Evolutionary conservation across 805 yeast species (phyloP).

Genomic region (Saccharomycopsis oosterbeekiorum): DNA sequence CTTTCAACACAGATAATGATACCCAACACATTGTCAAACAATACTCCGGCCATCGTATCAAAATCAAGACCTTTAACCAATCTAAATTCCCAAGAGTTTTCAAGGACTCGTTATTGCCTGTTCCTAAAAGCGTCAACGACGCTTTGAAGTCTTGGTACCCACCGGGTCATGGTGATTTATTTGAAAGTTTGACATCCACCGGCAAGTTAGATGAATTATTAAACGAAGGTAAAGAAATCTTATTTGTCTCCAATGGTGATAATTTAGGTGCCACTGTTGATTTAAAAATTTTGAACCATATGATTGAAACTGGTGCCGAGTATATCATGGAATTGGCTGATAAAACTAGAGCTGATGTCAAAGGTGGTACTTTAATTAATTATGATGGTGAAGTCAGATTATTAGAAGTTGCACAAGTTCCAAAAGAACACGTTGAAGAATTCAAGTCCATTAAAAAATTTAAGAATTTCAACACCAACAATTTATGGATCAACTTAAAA

Average conservation of each 20-base stretch:
- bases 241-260: constrained; percentile 96
- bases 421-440: constrained; percentile 96
- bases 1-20: constrained; percentile 94
- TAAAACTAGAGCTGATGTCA: constrained; percentile 98
- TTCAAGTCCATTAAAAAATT: constrained; percentile 96
- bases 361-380: constrained; percentile 97
- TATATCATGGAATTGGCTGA: constrained; percentile 98
- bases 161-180: constrained; percentile 99
- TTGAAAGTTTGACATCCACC: constrained; percentile 77
- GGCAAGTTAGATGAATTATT: constrained; percentile 88
- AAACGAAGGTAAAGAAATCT: constrained; percentile 86
- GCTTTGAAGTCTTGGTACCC: constrained; percentile 95
- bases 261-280: constrained; percentile 98
- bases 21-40: constrained; percentile 92
- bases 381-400: constrained; percentile 91
- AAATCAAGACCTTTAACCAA: constrained; percentile 94
- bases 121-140: constrained; percentile 57
- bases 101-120: constrained; percentile 93
- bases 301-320: constrained; percentile 85
- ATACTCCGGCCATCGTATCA: constrained; percentile 91
- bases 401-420: constrained; percentile 96
- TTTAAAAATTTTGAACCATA: constrained; percentile 78
- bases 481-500: constrained; percentile 91
- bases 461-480: constrained; percentile 96
- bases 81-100: constrained; percentile 94